Evolutionary conservation across 163 green algal genomes (phyloP).

Genomic region (Chloroidium sp.): DNA sequence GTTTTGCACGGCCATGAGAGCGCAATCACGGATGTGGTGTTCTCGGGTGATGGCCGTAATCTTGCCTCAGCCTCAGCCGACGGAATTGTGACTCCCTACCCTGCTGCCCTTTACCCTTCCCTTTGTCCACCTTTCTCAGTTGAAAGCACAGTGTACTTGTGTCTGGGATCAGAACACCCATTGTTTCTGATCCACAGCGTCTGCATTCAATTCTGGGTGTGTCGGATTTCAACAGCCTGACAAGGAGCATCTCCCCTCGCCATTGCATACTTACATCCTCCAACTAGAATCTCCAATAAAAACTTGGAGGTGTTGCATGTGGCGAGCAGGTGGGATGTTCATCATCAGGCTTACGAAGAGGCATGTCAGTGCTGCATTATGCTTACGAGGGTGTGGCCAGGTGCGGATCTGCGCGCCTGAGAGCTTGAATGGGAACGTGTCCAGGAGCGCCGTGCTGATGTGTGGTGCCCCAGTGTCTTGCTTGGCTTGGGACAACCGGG

Average conservation of each 20-base stretch:
- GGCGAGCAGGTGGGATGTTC: too few relatives aligned
- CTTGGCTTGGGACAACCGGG: constrained; percentile 40
- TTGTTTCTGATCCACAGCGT: too few relatives aligned
- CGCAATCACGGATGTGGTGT: constrained; percentile 3
- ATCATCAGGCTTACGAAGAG: neutral
- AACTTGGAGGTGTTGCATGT: too few relatives aligned
- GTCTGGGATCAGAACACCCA: too few relatives aligned
- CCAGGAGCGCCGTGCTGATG: constrained; percentile 14
- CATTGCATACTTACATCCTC: too few relatives aligned
- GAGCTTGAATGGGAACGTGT: constrained; percentile 1
- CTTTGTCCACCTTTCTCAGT: too few relatives aligned
- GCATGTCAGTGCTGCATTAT: neutral
- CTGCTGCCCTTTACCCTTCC: neutral
- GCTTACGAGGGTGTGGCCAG: neutral
- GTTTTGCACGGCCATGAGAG: constrained; percentile 16
- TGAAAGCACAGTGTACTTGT: too few relatives aligned
- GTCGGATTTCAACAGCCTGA: neutral
- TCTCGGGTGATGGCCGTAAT: constrained; percentile 17
- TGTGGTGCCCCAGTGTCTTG: constrained; percentile 26
- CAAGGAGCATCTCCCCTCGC: neutral
- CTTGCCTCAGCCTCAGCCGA: constrained; percentile 20
- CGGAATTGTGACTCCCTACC: constrained; percentile 18
- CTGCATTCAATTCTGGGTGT: too few relatives aligned
- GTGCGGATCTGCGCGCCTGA: constrained; percentile 24
- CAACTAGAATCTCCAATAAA: too few relatives aligned